Percentiles rank a stretch among this genome's conserved stretches.
Conservation (phyloP, 2,329 filamentous ascomycete genomes). For the Fusarium sp. region DNA sequence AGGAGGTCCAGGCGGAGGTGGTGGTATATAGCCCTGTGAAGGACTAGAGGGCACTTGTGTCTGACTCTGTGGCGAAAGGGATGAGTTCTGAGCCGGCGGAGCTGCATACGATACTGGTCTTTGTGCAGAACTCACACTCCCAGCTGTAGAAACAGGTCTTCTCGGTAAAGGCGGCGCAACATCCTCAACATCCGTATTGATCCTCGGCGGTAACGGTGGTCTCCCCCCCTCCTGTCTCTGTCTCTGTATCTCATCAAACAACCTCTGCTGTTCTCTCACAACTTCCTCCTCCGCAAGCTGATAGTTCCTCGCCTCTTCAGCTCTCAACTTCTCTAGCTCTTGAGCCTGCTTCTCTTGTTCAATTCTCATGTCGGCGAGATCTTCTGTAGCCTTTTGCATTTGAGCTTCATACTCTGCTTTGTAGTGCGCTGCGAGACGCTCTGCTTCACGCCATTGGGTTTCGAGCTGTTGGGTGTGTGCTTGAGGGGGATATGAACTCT, state of each 20-base stretch:
- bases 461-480: conserved; percentile 19
- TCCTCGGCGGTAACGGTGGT: conserved; percentile 17
- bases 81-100: neutral
- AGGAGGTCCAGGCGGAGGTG: conserved; percentile 13
- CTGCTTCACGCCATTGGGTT: conserved; percentile 33
- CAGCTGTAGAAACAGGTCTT: conserved; percentile 11
- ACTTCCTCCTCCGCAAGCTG: conserved; percentile 16
- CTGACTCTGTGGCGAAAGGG: neutral
- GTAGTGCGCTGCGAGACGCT: conserved; percentile 35
- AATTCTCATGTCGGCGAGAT: conserved; percentile 11
- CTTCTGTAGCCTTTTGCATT: conserved; percentile 12
- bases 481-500: neutral
- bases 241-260: conserved; percentile 28
- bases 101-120: neutral
- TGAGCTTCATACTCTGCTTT: conserved; percentile 29
- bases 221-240: neutral
- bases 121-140: neutral
- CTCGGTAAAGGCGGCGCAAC: conserved; percentile 18
- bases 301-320: conserved; percentile 9
- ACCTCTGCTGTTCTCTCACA: conserved; percentile 22
- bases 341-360: conserved; percentile 4
- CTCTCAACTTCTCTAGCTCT: conserved; percentile 5
- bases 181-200: neutral
- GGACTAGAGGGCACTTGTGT: neutral
- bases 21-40: neutral